phyloP scores from a whole-genome alignment of 371 early-diverging fungal species.

The Mortierella sp. region DNA sequence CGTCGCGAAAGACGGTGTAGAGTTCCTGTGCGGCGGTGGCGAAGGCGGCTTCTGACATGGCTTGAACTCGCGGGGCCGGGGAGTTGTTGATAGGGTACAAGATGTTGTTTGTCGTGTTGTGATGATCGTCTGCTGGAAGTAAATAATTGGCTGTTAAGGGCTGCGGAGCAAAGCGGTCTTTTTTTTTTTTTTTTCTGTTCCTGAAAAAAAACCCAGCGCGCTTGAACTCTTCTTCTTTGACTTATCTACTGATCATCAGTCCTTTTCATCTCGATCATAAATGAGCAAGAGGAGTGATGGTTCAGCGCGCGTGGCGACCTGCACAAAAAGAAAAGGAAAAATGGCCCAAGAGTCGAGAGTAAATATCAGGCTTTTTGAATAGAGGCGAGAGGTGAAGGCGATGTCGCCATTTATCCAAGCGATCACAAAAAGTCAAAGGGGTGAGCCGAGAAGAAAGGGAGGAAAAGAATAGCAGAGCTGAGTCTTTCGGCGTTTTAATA shows the following conservation, averaged over 20 bases:
- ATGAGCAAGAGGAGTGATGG: background rate
- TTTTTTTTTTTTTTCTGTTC: too few species aligned
- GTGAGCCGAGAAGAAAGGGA: background rate
- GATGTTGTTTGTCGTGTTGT: background rate
- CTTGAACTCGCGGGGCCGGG: background rate
- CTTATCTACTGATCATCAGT: background rate
- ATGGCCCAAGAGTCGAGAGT: background rate
- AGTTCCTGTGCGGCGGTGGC: slow-evolving; percentile 19
- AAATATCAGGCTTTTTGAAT: background rate
- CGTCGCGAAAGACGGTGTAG: slow-evolving; percentile 16
- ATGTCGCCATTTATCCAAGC: background rate
- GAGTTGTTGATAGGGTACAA: background rate
- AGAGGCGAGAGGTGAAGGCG: background rate
- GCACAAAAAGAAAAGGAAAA: background rate
- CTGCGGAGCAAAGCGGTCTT: too few species aligned
- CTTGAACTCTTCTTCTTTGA: background rate
- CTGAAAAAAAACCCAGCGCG: too few species aligned
- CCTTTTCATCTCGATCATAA: background rate
- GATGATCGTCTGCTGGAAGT: too few species aligned
- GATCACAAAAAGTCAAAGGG: background rate
- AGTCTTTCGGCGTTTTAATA: slow-evolving; percentile 1
- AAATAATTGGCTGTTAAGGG: too few species aligned
- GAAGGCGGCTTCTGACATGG: slow-evolving; percentile 19
- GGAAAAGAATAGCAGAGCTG: background rate
- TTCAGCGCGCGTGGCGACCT: background rate